Evolutionary conservation across 1,139 yeast species (phyloP).

Genomic region (Blastobotrys malaysiensis): DNA sequence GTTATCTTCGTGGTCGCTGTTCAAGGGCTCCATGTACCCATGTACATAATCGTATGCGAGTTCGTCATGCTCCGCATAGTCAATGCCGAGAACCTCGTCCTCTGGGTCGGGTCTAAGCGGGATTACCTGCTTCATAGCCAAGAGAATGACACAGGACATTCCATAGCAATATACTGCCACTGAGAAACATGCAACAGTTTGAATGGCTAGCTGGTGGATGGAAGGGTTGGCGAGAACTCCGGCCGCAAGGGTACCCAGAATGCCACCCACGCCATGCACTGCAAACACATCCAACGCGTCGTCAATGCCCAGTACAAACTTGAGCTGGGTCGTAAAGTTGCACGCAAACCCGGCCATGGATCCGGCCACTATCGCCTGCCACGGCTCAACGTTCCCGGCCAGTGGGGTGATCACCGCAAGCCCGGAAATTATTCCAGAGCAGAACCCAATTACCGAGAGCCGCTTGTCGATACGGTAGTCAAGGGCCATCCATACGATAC

Average conservation of each 20-base stretch:
- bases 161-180: slow-evolving; percentile 41
- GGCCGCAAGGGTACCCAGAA: slow-evolving; percentile 74
- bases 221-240: slow-evolving; percentile 94
- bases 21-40: background rate
- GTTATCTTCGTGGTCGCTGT: background rate
- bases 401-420: slow-evolving; percentile 96
- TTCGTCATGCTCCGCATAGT: slow-evolving; percentile 51
- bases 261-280: slow-evolving; percentile 91
- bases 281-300: slow-evolving; percentile 97
- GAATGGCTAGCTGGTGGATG: slow-evolving; percentile 65
- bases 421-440: slow-evolving; percentile 92
- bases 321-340: slow-evolving; percentile 80
- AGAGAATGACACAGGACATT: slow-evolving; percentile 38
- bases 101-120: slow-evolving; percentile 41
- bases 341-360: slow-evolving; percentile 70
- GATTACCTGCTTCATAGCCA: slow-evolving; percentile 42
- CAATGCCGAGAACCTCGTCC: slow-evolving; percentile 47
- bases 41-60: slow-evolving; percentile 42
- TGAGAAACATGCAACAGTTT: slow-evolving; percentile 42
- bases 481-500: slow-evolving; percentile 86
- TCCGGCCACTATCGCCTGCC: slow-evolving; percentile 82
- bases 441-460: slow-evolving; percentile 93
- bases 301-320: slow-evolving; percentile 67
- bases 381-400: slow-evolving; percentile 91
- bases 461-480: slow-evolving; percentile 86